Evolutionary conservation across 2,329 filamentous ascomycete genomes (phyloP), one percentile per base, ranked within the genome.

Genomic region (Paecilomyces sp.): DNA sequence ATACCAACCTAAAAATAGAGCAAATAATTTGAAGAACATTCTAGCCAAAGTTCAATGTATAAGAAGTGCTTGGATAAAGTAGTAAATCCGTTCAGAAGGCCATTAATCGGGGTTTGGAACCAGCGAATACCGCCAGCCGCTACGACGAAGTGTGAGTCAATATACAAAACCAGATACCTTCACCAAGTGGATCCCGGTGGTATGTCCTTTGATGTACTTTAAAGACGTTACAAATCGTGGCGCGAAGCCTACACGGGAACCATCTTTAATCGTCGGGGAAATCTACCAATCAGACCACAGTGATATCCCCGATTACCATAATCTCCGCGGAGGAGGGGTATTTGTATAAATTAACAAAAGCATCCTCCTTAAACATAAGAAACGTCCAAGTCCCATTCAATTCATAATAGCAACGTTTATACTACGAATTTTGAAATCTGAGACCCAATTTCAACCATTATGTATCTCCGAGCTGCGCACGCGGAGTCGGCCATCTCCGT

Each of bases 401-500:
- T 22, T 22, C 22, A 22, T 22, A 22, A 41, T 15, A 41, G 3
- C 12, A 15, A 22, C 22, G 22, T 22, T 41, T 41, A 12, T 5
- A n/a, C 2, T 13, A 41, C 34, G n/a, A 15, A 15, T 41, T 15
- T 13, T 15, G 12, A 41, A n/a, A 5, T 15, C 13, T 2, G 4
- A 41, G 15, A n/a, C 31, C 9, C 4, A 47, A 6, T 47, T 18
- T 9, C 41, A 3, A 22, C 9, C 41, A 64, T 24, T 30, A 88
- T 88, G 86, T 83, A 87, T 72, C 79, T 88, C 63, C 81, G 78
- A 22, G 71, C 70, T 11, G 77, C 70, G 15, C 84, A 87, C 69
- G 81, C 78, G 9, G 85, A 88, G 63, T 64, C 72, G 7, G 70
- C 76, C 58, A 74, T 84, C 58, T 71, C 75, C 0, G 72, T 74